These are phyloP conservation scores for Dactylellina haptotyla DNA, from an alignment of 2,329 filamentous ascomycete genomes.

Conservation along the genomic window DNA sequence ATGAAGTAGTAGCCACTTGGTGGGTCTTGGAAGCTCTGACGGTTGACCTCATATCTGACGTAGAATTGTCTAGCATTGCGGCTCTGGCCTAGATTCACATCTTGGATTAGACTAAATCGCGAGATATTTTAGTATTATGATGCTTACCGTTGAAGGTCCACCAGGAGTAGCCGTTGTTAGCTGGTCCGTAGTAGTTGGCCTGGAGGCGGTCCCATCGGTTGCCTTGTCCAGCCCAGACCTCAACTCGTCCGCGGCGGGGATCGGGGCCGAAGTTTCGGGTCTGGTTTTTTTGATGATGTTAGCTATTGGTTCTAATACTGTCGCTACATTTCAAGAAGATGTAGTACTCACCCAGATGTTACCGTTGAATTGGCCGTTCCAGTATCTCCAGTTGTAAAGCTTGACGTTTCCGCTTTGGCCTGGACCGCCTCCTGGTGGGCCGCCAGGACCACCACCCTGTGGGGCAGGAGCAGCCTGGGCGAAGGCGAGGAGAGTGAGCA, in stretches of 20 bases:
- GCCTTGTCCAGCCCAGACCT: background rate
- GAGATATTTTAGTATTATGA: background rate
- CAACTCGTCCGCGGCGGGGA: background rate
- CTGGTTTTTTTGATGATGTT: background rate
- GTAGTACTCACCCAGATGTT: constrained; percentile 2
- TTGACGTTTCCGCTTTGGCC: background rate
- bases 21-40: background rate
- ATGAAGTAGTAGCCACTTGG: background rate
- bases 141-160: constrained; percentile 4
- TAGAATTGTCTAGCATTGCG: background rate
- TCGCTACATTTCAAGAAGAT: too few species aligned
- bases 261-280: background rate
- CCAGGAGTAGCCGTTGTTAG: background rate
- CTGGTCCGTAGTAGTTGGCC: constrained; percentile 4
- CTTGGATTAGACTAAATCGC: too few species aligned
- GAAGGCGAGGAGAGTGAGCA: background rate
- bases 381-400: constrained; percentile 10
- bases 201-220: background rate
- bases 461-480: background rate
- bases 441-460: background rate
- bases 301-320: background rate
- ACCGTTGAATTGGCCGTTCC: background rate
- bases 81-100: background rate
- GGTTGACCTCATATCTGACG: background rate
- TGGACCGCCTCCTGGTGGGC: background rate